These are phyloP conservation scores for Trichoderma brevicompactum DNA, from an alignment of 2,329 filamentous ascomycete species.

Conservation along the genomic window DNA sequence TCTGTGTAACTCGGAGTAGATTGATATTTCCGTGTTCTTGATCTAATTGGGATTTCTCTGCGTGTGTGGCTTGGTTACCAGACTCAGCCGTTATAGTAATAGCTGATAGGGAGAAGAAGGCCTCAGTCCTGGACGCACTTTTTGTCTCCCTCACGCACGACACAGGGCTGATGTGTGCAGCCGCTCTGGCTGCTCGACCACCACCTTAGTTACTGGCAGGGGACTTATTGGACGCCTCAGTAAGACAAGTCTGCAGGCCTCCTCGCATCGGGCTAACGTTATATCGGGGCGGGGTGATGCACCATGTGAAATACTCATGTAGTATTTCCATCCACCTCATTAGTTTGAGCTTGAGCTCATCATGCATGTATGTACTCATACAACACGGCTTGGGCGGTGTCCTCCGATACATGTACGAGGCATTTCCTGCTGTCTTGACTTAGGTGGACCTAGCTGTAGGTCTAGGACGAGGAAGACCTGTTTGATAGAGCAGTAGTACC, in stretches of 20 bases:
- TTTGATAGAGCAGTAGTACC: not conserved
- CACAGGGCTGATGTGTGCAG: conserved; percentile 10
- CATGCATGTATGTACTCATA: not conserved
- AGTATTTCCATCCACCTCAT: not conserved
- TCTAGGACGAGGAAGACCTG: not conserved
- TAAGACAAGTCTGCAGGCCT: not conserved
- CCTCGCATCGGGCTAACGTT: conserved; percentile 2
- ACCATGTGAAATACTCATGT: not conserved
- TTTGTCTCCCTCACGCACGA: not conserved
- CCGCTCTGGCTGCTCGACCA: not conserved
- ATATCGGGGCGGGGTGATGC: not conserved
- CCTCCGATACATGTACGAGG: not conserved
- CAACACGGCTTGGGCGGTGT: not conserved
- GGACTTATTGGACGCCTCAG: not conserved
- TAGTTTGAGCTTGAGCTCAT: not conserved
- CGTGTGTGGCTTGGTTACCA: not conserved
- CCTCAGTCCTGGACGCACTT: not conserved
- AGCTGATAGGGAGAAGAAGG: not conserved
- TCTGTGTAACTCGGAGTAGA: not conserved
- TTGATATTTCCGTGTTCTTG: not conserved
- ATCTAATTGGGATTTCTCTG: not conserved
- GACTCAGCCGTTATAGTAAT: conserved; percentile 1
- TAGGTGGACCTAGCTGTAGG: not conserved
- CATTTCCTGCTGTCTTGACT: not conserved
- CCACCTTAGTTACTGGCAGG: not conserved